phyloP scores from a whole-genome alignment of 352 stramenopile genomes.

The Pythium brachiatum region DNA sequence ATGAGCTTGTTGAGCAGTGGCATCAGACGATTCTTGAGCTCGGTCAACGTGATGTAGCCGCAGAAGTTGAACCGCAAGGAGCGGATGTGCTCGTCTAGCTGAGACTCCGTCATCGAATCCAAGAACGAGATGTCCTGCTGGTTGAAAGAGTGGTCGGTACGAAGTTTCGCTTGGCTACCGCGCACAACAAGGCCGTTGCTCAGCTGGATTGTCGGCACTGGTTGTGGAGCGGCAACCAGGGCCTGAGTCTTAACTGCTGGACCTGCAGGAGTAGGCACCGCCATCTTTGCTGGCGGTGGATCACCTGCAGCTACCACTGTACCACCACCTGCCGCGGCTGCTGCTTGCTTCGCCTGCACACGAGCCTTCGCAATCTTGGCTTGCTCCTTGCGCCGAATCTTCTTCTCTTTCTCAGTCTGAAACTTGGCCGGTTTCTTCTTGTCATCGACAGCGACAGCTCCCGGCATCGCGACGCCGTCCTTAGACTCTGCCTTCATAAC shows the following conservation, averaged over 20 bases:
- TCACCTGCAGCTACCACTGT: not conserved
- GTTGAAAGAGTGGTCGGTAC: conserved; percentile 50
- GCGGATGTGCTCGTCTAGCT: conserved; percentile 87
- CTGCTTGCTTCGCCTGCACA: conserved; percentile 66
- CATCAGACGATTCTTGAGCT: conserved; percentile 84
- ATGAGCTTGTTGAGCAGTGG: conserved; percentile 84
- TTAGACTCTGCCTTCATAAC: conserved; percentile 20
- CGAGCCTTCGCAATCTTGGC: conserved; percentile 76
- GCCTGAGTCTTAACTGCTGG: conserved; percentile 13
- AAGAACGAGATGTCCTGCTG: conserved; percentile 88
- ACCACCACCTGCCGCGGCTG: conserved; percentile 21
- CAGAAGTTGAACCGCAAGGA: conserved; percentile 90
- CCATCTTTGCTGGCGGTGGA: not conserved
- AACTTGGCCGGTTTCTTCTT: conserved; percentile 81
- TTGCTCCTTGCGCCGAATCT: conserved; percentile 77
- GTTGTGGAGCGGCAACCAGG: conserved; percentile 2
- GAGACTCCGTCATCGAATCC: conserved; percentile 82
- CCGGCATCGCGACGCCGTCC: conserved; percentile 2
- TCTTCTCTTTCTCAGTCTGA: conserved; percentile 88
- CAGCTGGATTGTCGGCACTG: conserved; percentile 29
- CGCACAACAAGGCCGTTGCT: conserved; percentile 72
- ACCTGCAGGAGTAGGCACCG: not conserved
- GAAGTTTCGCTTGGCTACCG: conserved; percentile 59
- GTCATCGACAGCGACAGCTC: conserved; percentile 5
- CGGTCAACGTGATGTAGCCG: conserved; percentile 74